Base-by-base conservation (phyloP, 2,329 filamentous ascomycete genomes). In the Trichoderma semiorbis region DNA sequence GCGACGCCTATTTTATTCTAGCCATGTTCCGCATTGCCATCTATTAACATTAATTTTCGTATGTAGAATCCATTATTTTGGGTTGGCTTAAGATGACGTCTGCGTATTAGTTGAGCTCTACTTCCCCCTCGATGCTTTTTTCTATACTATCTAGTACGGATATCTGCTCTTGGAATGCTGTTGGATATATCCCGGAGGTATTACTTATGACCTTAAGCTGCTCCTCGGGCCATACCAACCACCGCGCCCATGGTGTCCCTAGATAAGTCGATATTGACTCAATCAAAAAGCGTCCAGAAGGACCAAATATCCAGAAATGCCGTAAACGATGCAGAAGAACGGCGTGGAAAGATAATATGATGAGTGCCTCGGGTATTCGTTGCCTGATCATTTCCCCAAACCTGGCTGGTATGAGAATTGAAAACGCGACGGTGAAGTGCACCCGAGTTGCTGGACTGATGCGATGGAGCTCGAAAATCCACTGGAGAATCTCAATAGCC, bases 271-370 rank as follows among this genome's bases (percentile, higher is more conserved):
- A 55, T 26, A 71, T 69, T 21, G 70, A 67, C 30, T 55, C 26
- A 16, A 71, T 32, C 16, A 71, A 34, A 36, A 71, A 71, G n/a
- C 69, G 60, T 2, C 70, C 70, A 6, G 70, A 63, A n/a, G 43
- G 32, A 18, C 76, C 75, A 66, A 82, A 76, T 24, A 81, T 75
- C 82, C 82, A 83, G 21, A 76, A 77, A 1, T 76, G 69, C n/a
- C 77, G 75, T 21, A 74, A 76, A 21, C 75, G 74, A 73, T 85
- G 81, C 34, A 86, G 73, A 39, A 84, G 75, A 5, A 83, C 78
- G 3, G 82, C 83, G 74, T 84, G 85, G 73, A 84, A 83, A 5
- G 80, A 81, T 10, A 86, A 73, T 3, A 82, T 75, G 1, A 78
- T 77, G 28, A 83, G 69, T 1, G 83, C 84, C 73, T 85, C 84